Conservation (phyloP, 2,329 filamentous ascomycete species). For the Fusarium stilboides region DNA sequence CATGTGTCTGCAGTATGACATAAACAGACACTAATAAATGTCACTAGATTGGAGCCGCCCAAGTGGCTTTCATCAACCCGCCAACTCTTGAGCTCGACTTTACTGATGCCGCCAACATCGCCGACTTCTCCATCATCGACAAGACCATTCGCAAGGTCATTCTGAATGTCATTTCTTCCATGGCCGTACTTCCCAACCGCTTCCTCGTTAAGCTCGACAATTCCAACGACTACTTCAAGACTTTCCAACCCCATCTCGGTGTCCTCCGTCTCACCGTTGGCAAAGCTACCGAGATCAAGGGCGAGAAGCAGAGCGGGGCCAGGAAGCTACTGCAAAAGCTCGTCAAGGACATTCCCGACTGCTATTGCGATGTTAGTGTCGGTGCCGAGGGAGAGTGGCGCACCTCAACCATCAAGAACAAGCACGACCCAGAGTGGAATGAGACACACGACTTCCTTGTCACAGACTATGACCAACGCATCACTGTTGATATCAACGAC, state of each 20-base stretch:
- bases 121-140: conserved; percentile 46
- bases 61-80: conserved; percentile 48
- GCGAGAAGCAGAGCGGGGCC: conserved; percentile 46
- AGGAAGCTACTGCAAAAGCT: conserved; percentile 43
- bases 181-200: conserved; percentile 49
- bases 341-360: conserved; percentile 47
- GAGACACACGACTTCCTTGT: conserved; percentile 50
- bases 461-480: conserved; percentile 46
- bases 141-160: conserved; percentile 47
- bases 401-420: conserved; percentile 47
- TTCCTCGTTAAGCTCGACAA: conserved; percentile 48
- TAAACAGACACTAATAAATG: neutral
- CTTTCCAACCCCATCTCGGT: conserved; percentile 45
- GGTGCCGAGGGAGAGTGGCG: conserved; percentile 48
- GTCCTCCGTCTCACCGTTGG: conserved; percentile 46
- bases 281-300: conserved; percentile 40
- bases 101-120: conserved; percentile 47
- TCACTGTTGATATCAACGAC: conserved; percentile 44
- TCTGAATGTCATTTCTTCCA: conserved; percentile 44
- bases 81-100: conserved; percentile 47
- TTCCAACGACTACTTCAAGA: conserved; percentile 50
- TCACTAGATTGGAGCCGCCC: conserved; percentile 46
- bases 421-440: conserved; percentile 45
- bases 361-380: conserved; percentile 45
- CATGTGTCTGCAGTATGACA: neutral